Percentiles rank a stretch among this genome's conserved stretches.
These are phyloP conservation scores for sorghum (Sorghum bicolor) DNA, from an alignment of 176 grass and related monocot species.

Conservation along the genomic window Sorghum_bicolor_NCBIv3 NC_012877.2:60230501-60231000, in stretches of 20 bases:
- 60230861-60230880: constrained; percentile 34
- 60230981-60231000: not conserved
- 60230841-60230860: constrained; percentile 34
- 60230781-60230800: constrained; percentile 37
- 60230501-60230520: not conserved
- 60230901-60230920: constrained; percentile 25
- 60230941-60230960: not conserved
- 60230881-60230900: constrained; percentile 35
- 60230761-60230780: constrained; percentile 39
- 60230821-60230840: constrained; percentile 44
- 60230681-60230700: not conserved
- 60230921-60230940: not conserved
- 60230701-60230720: not conserved
- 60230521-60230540: not conserved
- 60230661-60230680: not conserved
- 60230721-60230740: not conserved
- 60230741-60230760: constrained; percentile 42
- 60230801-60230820: constrained; percentile 43
- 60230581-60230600: constrained; percentile 9
- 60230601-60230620: constrained; percentile 5
- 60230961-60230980: not conserved
- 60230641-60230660: constrained; percentile 8
- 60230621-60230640: not conserved
- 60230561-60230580: not conserved
- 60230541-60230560: not conserved